Evolutionary conservation across 352 stramenopile species (phyloP), one percentile per base, ranked within the genome.

Genomic region (Pythium aquatile): DNA sequence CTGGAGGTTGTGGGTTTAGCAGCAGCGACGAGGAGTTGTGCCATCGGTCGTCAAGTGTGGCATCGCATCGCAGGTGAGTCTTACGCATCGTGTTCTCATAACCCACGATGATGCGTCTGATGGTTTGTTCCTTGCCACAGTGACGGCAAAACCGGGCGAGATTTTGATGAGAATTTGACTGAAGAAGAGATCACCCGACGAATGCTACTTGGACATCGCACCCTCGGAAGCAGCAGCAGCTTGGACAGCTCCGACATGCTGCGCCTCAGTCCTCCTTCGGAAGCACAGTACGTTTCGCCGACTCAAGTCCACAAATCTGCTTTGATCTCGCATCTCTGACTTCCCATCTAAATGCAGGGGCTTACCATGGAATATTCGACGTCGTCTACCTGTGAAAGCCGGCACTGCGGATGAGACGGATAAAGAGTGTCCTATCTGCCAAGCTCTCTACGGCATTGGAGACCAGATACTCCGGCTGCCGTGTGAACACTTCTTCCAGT

Each of bases 401-500:
- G 84, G 86, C 0, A 94, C 86, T 57, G 82, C 74, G 32, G 92
- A 92, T 42, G 86, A 94, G 66, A 93, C 75, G 29, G 83, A 85
- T 62, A 94, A 91, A 52, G 82, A 94, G 48, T 94, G 86, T 72
- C 84, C 86, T 35, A 95, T 95, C 71, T 95, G 86, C 55, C 85
- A 95, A 66, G 73, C 90, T 61, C 69, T 73, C 24, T 95, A 95
- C 68, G 84, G 81, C 24, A 93, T 95, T 55, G 84, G 86, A 3
- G 85, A 93, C 61, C 83, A 93, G 54, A 93, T 95, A 48, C 81
- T 90, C 30, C 93, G 84, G 40, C 66, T 95, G 24, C 83, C 84
- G 3, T 95, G 86, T 33, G 78, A 95, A 52, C 86, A 95, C 51
- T 95, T 93, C 56, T 95, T 95, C 74, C 86, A 95, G 84, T 94